Conservation (phyloP, 257 asterid species). For the Petunia secreta region DNA sequence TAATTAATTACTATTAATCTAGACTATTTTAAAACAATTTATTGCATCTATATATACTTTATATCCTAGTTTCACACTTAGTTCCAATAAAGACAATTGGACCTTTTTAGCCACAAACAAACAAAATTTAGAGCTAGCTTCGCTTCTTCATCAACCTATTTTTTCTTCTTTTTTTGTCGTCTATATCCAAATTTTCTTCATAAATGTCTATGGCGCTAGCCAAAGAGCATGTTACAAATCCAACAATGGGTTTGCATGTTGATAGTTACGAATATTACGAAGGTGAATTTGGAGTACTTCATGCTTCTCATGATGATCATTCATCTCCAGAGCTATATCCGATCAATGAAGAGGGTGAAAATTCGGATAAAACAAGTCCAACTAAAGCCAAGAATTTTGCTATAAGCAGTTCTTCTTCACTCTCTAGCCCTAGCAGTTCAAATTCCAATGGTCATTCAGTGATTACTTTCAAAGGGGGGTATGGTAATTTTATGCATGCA, state of each 20-base stretch:
- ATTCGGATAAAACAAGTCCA: constrained; percentile 44
- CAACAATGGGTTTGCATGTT: constrained; percentile 45
- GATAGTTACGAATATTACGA: constrained; percentile 52
- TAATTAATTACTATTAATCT: constrained; percentile 45
- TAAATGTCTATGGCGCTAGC: constrained; percentile 52
- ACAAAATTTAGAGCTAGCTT: not conserved
- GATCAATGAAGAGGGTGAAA: constrained; percentile 40
- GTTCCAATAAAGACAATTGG: constrained; percentile 20
- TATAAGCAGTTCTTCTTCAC: constrained; percentile 58
- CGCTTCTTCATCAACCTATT: not conserved
- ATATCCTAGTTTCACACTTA: constrained; percentile 19
- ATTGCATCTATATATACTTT: constrained; percentile 12
- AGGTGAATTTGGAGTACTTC: constrained; percentile 40
- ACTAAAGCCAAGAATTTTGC: constrained; percentile 44
- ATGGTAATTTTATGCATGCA: constrained; percentile 40
- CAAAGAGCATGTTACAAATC: constrained; percentile 46
- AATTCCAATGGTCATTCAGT: constrained; percentile 69
- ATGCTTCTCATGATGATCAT: constrained; percentile 15
- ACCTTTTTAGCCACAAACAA: constrained; percentile 12
- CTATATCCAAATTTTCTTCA: not conserved
- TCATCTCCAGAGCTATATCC: constrained; percentile 42
- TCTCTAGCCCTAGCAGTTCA: constrained; percentile 81
- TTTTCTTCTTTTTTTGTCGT: constrained; percentile 6
- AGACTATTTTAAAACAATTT: constrained; percentile 26
- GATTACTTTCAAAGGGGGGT: constrained; percentile 56